Base-by-base conservation (phyloP, 129 eudicot species). In the Arctium lappa region DNA sequence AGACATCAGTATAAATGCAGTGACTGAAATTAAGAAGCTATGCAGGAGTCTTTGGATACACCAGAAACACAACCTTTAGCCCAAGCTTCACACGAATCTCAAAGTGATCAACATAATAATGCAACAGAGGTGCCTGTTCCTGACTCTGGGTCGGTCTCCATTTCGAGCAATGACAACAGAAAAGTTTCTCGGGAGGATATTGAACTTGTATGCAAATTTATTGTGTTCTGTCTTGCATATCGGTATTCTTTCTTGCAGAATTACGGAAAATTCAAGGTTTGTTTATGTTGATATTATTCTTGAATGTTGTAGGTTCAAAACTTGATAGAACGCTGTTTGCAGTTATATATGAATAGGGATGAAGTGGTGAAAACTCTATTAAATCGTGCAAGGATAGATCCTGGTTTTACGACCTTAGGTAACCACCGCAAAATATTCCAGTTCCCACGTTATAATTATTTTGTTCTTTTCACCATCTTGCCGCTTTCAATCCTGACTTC, bases 391-490 rank as follows among this genome's bases (percentile, higher is more conserved):
- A 91, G 97, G 86, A 93, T 95, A 73, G 99, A 93, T 86, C 97
- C 99, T 53, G 99, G 97, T 39, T 95, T 95, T 91, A 95, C 99
- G 16, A 91, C 97, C 71, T 75, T 95, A 79, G 99, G 99, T 95
- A 91, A 27, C 87, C 66, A 38, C 33, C 6, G 30, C 9, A 33
- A 30, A 63, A 70, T 30, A 31, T 31, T 84, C 30, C 7, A 34
- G 16, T 69, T 77, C 31, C 65, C 3, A 12, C 27, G 27, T 27
- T 31, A 16, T 79, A 8, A 3, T 44, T 46, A 48, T 44, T 34
- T 6, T 69, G 13, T 32, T 16, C 1, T 10, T 9, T 44, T 65
- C 33, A 74, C 31, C 80, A 8, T 42, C 15, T 22, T 75, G 29
- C 37, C 68, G 4, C 75, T 29, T 31, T 65, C 40, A 12, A 13